Percentiles rank a stretch among this genome's conserved stretches.
These are phyloP conservation scores for Coemansia sp. DNA, from an alignment of 192 early-diverging fungal genomes.

Conservation along the genomic window DNA sequence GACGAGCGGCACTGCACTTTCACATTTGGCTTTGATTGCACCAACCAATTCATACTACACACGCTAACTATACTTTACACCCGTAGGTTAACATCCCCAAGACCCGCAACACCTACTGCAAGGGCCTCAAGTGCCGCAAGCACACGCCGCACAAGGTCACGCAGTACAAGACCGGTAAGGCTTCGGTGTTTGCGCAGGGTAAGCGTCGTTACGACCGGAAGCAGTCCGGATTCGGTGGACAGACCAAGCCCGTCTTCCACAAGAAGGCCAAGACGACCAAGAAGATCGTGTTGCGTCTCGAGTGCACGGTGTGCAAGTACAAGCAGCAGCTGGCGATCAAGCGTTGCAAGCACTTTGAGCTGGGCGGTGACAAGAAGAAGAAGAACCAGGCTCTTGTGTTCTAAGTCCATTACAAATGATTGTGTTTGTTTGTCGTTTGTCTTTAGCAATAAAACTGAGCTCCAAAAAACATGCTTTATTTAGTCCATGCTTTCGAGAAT, in stretches of 20 bases:
- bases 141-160: conserved; percentile 99
- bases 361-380: conserved; percentile 99
- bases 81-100: conserved; percentile 96
- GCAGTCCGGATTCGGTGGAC: conserved; percentile 99
- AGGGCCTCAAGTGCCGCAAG: conserved; percentile 94
- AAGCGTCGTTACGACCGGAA: conserved; percentile 97
- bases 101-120: conserved; percentile 99
- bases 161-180: conserved; percentile 99
- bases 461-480: too few species aligned
- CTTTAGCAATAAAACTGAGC: neutral
- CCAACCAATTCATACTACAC: neutral
- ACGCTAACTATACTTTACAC: neutral
- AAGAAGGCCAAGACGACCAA: conserved; percentile 99
- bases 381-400: conserved; percentile 76
- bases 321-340: conserved; percentile 96
- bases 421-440: neutral
- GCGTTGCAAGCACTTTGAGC: conserved; percentile 99
- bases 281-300: conserved; percentile 98
- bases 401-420: neutral
- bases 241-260: conserved; percentile 99
- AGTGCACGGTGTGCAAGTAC: conserved; percentile 99
- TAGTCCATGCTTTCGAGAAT: conserved; percentile 76
- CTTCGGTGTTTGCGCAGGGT: conserved; percentile 99
- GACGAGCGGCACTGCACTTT: too few species aligned
- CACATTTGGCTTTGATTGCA: neutral